Base-by-base conservation (phyloP, 176 grass and related monocot genomes). In the Lolium multiflorum region DNA sequence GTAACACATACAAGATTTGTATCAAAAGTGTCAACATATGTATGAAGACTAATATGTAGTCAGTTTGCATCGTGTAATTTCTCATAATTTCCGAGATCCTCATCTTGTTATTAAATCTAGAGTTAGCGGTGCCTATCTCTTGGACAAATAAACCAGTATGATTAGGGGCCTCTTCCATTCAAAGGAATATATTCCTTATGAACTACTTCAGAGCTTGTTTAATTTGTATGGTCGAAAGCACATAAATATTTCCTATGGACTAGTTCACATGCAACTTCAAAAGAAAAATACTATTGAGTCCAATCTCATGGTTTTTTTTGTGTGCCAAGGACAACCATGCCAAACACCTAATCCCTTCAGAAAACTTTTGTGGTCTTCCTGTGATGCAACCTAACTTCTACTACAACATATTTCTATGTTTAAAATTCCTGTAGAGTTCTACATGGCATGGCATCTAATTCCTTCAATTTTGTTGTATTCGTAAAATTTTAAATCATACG, bases 1-100 rank as follows among this genome's bases (percentile, higher is more conserved):
- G 59, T 50, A 66, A 28, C 35, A 48, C 26, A 56, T 11, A 22
- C 2, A 71, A 52, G 15, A 69, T 70, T 71, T 71, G 35, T 72
- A 4, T 72, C 44, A 44, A 11, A 11, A 79, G 62, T 12, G 65
- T 65, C 47, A 46, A 12, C 58, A 74, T 56, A 22, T 78, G n/a
- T 31, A 20, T 41, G 25, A 60, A 74, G 78, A 69, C 71, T 24
- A 48, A 74, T 80, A 46, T 35, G 17, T 80, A 41, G 26, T 55
- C 26, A 66, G 11, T 6, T 82, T 68, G 20, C 20, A 26, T 35
- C 16, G 37, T 54, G 25, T 37, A 58, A 69, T 13, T 35, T 75
- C 59, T 50, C 46, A 44, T 17, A 65, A 51, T 72, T 43, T 16
- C 15, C 5, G 14, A 71, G 72, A 8, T 47, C 24, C 31, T 24